These are phyloP conservation scores for Brettanomyces sp. DNA, from an alignment of 805 yeast species.

Conservation along the genomic window DNA sequence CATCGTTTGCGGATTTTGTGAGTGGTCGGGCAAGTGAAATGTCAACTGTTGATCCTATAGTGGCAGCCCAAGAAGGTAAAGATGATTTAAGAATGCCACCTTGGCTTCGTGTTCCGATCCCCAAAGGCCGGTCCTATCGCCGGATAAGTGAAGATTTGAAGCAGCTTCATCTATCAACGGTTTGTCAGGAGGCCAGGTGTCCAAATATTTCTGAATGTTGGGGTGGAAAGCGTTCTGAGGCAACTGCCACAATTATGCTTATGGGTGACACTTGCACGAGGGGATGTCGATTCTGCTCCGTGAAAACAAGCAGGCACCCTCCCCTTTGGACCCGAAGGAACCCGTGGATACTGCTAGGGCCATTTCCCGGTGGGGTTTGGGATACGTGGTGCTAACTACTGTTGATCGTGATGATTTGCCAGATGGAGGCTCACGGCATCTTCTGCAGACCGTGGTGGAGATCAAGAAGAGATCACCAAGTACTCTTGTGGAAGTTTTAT, in stretches of 20 bases:
- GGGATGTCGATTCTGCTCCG: constrained; percentile 98
- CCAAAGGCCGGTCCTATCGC: constrained; percentile 83
- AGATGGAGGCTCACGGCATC: constrained; percentile 91
- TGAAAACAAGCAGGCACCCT: constrained; percentile 84
- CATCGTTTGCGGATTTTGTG: constrained; percentile 87
- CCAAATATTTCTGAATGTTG: constrained; percentile 99
- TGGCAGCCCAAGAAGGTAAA: constrained; percentile 58
- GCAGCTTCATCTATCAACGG: constrained; percentile 85
- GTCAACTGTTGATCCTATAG: constrained; percentile 63
- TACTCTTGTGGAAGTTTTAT: constrained; percentile 82
- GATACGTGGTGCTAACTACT: constrained; percentile 93
- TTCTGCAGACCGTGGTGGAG: constrained; percentile 75
- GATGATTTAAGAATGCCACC: constrained; percentile 58
- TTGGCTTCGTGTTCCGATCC: constrained; percentile 94
- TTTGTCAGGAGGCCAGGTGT: constrained; percentile 97
- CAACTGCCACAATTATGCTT: constrained; percentile 95
- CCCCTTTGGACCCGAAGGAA: constrained; percentile 89
- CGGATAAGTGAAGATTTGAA: constrained; percentile 77
- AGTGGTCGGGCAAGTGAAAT: constrained; percentile 67
- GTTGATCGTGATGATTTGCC: constrained; percentile 92
- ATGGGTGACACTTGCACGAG: constrained; percentile 98
- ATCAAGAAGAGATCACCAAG: constrained; percentile 87
- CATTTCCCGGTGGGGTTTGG: constrained; percentile 94
- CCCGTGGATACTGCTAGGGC: constrained; percentile 98
- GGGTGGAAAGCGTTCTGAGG: constrained; percentile 94